Evolutionary conservation across 345 rosid species (phyloP), one percentile per base, ranked within the genome.

Genomic region (Hypericum perforatum): DNA sequence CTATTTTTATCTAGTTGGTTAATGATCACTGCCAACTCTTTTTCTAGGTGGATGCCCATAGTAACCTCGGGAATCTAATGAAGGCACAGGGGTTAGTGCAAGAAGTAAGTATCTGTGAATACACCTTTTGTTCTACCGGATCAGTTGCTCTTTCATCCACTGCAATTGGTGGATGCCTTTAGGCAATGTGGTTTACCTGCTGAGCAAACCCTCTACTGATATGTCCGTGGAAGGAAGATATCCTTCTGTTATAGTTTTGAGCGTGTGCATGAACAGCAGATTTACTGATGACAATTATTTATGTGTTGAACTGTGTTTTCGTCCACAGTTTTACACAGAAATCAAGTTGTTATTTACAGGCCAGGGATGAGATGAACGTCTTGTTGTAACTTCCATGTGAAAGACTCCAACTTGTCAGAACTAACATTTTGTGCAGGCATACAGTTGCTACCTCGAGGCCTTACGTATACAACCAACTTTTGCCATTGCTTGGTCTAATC

Each of bases 401-500:
- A 67, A 79, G 77, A 74, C 84, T 69, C 74, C 72, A 67, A 76
- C 77, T 74, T 69, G 84, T 82, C 71, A 78, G 86, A 76, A 73
- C 83, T 82, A 75, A 80, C 71, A 43, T 75, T 81, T 82, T 83
- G 75, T 84, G 88, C 91, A 94, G 99, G 99, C 99, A 59, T 86
- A 79, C 80, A 82, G 89, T 68, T 94, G 97, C 70, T 94, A 94
- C 67, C 71, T 85, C 43, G 97, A 92, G 82, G 95, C 97, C 66
- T 58, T 92, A 52, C 90, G 91, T 45, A 92, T 92, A 64, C 97
- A 92, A 63, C 98, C 99, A 45, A 84, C 74, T 39, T 94, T 88
- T 79, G 95, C 99, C n/a, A 79, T 89, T 60, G 99, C 99, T 15
- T 94, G 99, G 97, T 94, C 97, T 22, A 94, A 89, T 75, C 89